Conservation (phyloP, 2,329 filamentous ascomycete species). For the Epichloe elymi region DNA sequence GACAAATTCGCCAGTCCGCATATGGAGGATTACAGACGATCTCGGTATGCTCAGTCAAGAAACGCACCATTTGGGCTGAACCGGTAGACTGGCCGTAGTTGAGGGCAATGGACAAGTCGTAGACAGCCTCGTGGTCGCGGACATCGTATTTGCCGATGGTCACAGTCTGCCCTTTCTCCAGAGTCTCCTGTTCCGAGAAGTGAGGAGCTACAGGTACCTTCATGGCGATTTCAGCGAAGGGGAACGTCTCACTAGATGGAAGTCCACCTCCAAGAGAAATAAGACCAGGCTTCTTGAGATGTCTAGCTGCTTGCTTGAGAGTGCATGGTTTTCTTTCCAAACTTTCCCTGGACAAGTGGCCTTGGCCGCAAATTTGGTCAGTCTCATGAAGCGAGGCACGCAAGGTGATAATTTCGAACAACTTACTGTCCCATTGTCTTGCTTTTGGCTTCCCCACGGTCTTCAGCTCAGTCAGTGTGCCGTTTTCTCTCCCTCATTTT, state of each 20-base stretch:
- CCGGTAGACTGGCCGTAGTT: slow-evolving; percentile 89
- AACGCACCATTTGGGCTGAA: slow-evolving; percentile 75
- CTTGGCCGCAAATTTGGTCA: slow-evolving; percentile 16
- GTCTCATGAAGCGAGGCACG: neutral
- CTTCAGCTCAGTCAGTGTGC: slow-evolving; percentile 9
- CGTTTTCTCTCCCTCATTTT: neutral
- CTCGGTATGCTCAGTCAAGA: slow-evolving; percentile 90
- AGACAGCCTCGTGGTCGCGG: slow-evolving; percentile 36
- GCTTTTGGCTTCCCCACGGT: slow-evolving; percentile 55
- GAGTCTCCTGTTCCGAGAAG: slow-evolving; percentile 58
- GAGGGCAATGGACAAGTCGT: slow-evolving; percentile 74
- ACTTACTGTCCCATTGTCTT: slow-evolving; percentile 74
- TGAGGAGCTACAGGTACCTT: slow-evolving; percentile 56
- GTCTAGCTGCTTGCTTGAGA: slow-evolving; percentile 72
- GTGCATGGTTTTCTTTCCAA: slow-evolving; percentile 48
- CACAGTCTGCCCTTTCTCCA: slow-evolving; percentile 44
- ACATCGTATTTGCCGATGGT: slow-evolving; percentile 77
- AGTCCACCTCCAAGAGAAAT: slow-evolving; percentile 89
- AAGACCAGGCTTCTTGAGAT: slow-evolving; percentile 66
- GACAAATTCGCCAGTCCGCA: slow-evolving; percentile 72
- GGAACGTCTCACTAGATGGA: slow-evolving; percentile 82
- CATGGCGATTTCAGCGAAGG: slow-evolving; percentile 66
- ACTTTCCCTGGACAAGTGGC: slow-evolving; percentile 53
- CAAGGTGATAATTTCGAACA: neutral
- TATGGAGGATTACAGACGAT: slow-evolving; percentile 80